Conservation (phyloP, 495 filamentous ascomycete species). For the Aspergillus steynii region DNA sequence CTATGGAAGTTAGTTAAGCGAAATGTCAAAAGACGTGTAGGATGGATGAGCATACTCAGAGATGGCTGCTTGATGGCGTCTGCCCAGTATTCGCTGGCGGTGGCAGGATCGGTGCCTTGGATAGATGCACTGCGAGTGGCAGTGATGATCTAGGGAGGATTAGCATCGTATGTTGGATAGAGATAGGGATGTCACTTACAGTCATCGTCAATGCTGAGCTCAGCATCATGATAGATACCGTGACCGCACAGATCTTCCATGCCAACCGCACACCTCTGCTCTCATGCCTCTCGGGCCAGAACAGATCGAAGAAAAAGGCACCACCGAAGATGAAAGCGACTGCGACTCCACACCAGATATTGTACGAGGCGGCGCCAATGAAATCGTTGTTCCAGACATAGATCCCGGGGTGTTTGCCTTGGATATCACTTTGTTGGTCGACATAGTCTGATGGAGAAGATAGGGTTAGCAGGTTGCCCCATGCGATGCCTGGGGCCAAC, state of each 20-base stretch:
- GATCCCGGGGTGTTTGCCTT: slow-evolving; percentile 26
- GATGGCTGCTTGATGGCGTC: slow-evolving; percentile 29
- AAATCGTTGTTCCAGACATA: slow-evolving; percentile 48
- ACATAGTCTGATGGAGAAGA: slow-evolving; percentile 40
- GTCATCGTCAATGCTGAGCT: slow-evolving; percentile 44
- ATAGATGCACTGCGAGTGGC: slow-evolving; percentile 36
- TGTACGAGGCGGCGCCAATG: slow-evolving; percentile 49
- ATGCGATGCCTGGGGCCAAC: neutral
- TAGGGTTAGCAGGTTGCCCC: slow-evolving; percentile 2
- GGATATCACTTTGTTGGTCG: slow-evolving; percentile 44
- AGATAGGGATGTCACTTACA: slow-evolving; percentile 15
- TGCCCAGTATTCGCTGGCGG: slow-evolving; percentile 22
- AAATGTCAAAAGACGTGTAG: slow-evolving; percentile 1
- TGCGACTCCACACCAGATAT: slow-evolving; percentile 55
- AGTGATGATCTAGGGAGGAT: slow-evolving; percentile 34
- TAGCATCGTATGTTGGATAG: neutral
- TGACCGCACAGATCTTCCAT: slow-evolving; percentile 47
- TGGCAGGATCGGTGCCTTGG: slow-evolving; percentile 30
- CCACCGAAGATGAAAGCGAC: slow-evolving; percentile 54
- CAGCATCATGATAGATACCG: slow-evolving; percentile 41
- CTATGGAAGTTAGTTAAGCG: slow-evolving; percentile 9
- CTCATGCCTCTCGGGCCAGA: slow-evolving; percentile 52
- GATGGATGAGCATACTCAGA: slow-evolving; percentile 23
- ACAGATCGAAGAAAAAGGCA: slow-evolving; percentile 56
- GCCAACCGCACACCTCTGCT: slow-evolving; percentile 40